Evolutionary conservation across 352 stramenopile genomes (phyloP).

Genomic region (Pythium angustatum): DNA sequence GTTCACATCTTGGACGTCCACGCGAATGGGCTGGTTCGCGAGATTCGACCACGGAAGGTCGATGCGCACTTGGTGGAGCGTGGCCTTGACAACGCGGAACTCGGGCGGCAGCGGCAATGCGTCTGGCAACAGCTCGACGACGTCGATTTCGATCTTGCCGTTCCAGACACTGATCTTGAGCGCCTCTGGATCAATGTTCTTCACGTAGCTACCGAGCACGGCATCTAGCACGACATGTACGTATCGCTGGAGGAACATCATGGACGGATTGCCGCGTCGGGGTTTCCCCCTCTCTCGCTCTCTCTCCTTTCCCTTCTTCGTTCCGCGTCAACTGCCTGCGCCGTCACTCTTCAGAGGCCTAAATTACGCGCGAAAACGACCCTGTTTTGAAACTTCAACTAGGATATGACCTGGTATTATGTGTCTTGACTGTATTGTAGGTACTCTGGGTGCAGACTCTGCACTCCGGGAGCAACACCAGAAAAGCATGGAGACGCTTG

Average conservation of each 20-base stretch:
- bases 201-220: slow-evolving; percentile 81
- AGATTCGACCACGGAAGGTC: slow-evolving; percentile 79
- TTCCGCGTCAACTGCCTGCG: slow-evolving; percentile 18
- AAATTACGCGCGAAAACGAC: neutral
- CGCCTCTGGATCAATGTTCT: slow-evolving; percentile 85
- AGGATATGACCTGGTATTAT: too few species aligned
- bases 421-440: too few species aligned
- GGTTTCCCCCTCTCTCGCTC: neutral
- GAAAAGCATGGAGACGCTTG: slow-evolving; percentile 41
- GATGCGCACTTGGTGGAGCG: slow-evolving; percentile 72
- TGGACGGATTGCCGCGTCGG: slow-evolving; percentile 25
- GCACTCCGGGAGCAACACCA: neutral
- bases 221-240: slow-evolving; percentile 82
- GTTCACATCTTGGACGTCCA: slow-evolving; percentile 80
- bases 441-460: too few species aligned
- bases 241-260: slow-evolving; percentile 83
- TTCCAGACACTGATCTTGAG: slow-evolving; percentile 88
- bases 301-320: neutral
- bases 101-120: slow-evolving; percentile 68
- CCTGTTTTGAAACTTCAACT: neutral
- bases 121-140: slow-evolving; percentile 76
- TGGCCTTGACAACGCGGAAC: slow-evolving; percentile 71
- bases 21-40: slow-evolving; percentile 65
- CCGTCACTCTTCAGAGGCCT: slow-evolving; percentile 9
- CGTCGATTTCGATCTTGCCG: slow-evolving; percentile 81